Conservation (phyloP, 768 basidiomycete species). For the Mycena crocata region DNA sequence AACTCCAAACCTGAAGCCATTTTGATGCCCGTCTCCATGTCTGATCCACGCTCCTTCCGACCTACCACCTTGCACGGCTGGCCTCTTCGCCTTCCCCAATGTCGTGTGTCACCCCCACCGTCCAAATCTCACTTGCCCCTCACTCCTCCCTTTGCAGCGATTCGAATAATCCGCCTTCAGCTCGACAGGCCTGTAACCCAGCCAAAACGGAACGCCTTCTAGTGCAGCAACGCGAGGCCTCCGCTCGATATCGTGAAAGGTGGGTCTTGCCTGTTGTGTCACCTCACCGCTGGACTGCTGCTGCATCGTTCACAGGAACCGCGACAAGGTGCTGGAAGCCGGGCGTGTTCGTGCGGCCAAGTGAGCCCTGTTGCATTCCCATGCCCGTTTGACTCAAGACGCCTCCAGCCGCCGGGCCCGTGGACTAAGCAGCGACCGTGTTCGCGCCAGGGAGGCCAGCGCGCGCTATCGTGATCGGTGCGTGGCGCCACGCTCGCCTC, state of each 20-base stretch:
- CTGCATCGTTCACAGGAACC: not conserved
- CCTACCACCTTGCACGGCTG: too few relatives aligned
- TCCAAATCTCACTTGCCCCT: too few relatives aligned
- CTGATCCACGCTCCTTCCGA: too few relatives aligned
- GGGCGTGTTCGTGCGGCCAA: not conserved
- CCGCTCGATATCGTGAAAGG: not conserved
- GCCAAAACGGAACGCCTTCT: not conserved
- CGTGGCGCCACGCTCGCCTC: not conserved
- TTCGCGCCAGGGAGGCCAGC: not conserved
- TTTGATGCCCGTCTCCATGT: too few relatives aligned
- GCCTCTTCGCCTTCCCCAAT: too few relatives aligned
- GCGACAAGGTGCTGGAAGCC: not conserved
- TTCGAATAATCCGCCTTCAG: not conserved
- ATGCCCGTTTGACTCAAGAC: not conserved
- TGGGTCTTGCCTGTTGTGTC: not conserved
- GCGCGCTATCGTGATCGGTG: slow-evolving; percentile 1
- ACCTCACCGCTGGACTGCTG: too few relatives aligned
- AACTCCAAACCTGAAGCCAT: too few relatives aligned
- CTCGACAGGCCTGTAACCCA: not conserved
- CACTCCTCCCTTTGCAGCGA: too few relatives aligned
- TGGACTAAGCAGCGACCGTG: not conserved
- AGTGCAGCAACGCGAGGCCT: not conserved
- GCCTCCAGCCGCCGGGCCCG: not conserved
- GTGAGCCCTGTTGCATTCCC: not conserved
- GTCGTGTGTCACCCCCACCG: too few relatives aligned